Evolutionary conservation across 1,139 yeast species (phyloP), one percentile per base, ranked within the genome.

Genomic region (Lodderomyces metapsilosis): DNA sequence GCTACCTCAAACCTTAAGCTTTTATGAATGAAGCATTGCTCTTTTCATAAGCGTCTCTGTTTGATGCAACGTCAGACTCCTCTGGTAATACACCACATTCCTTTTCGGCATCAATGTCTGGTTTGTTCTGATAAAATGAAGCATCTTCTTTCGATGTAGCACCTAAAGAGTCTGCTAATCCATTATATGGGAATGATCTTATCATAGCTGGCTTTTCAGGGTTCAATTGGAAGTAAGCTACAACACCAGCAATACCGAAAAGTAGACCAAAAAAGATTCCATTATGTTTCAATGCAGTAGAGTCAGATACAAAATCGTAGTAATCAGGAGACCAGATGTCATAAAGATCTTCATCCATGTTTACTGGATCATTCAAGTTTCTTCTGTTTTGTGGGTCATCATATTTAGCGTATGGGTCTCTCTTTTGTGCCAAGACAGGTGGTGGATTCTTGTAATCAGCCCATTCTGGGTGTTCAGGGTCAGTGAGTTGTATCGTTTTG

Each of bases 291-390:
- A 82, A 62, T 2, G 95, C 95, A 34, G 79, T 72, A 44, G 66
- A 61, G 61, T 85, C 84, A 32, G 78, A 67, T 35, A 81, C 85
- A 38, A 70, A 61, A 54, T 81, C 80, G 60, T 72, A 82, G 57
- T 82, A 77, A 57, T 87, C 95, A 15, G 95, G 95, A 10, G 95
- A 81, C 95, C 95, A 88, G 72, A 86, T 76, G 59, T 88, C 92
- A 57, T 82, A 73, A 59, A 78, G 66, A 57, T 88, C 96, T 52
- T 82, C 86, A 52, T 82, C 78, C 42, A 80, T 80, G 57, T 82
- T 78, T 47, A 85, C 63, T 34, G 89, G 88, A 50, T 88, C 92
- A 50, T 79, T 78, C 51, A 77, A 68, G 70, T 87, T 86, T 67
- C 95, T 82, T 69, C 92, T 79, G 61, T 82, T 79, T 65, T 87